Percentiles rank a stretch among this genome's conserved stretches.
These are phyloP conservation scores for Globisporangium emineosum DNA, from an alignment of 352 stramenopile genomes.

Conservation along the genomic window DNA sequence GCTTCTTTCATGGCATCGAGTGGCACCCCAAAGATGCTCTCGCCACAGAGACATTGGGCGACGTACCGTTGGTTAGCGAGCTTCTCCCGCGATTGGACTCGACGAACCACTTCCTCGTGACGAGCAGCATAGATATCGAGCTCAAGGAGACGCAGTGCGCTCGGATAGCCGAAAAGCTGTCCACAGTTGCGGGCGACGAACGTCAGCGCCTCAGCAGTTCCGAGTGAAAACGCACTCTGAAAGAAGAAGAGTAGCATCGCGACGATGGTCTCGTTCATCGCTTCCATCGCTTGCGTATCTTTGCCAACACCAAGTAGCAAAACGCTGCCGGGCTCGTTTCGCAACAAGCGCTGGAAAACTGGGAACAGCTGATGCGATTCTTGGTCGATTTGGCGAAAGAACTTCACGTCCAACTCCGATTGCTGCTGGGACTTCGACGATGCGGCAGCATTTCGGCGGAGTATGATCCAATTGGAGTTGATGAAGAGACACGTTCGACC, in stretches of 20 bases:
- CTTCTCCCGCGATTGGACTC: conserved; percentile 16
- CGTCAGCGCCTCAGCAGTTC: conserved; percentile 22
- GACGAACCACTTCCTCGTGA: neutral
- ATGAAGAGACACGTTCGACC: conserved; percentile 35
- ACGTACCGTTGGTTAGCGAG: conserved; percentile 15
- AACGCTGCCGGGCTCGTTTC: conserved; percentile 34
- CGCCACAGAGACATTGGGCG: conserved; percentile 42
- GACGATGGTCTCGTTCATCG: conserved; percentile 27
- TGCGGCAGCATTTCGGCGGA: neutral
- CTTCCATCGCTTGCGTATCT: conserved; percentile 15
- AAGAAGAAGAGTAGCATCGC: conserved; percentile 53
- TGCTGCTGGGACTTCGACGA: conserved; percentile 3
- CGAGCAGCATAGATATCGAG: conserved; percentile 22
- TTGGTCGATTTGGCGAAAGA: conserved; percentile 41
- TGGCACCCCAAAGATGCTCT: conserved; percentile 30
- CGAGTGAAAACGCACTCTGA: conserved; percentile 27
- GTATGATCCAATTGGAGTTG: conserved; percentile 14
- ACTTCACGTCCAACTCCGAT: conserved; percentile 11
- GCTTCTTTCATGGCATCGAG: conserved; percentile 15
- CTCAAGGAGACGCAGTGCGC: conserved; percentile 25
- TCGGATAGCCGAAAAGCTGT: conserved; percentile 32
- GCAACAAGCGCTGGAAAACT: conserved; percentile 44
- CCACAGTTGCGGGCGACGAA: conserved; percentile 7
- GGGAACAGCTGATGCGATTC: conserved; percentile 36
- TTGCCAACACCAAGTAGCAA: conserved; percentile 34